Conservation (phyloP, 2,329 filamentous ascomycete species). For the Malbranchea cinnamomea region DNA sequence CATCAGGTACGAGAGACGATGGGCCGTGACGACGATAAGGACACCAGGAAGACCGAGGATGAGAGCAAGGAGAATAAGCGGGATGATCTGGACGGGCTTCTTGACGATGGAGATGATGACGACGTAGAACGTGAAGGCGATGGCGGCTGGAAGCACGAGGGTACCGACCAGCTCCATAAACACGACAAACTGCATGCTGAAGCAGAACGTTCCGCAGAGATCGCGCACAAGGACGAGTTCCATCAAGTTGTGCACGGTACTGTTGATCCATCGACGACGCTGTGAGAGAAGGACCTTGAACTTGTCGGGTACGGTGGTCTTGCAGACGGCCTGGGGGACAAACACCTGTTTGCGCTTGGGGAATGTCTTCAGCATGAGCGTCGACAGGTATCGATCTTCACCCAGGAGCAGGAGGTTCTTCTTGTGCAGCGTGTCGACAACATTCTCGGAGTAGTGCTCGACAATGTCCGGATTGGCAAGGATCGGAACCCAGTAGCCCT, state of each 20-base stretch:
- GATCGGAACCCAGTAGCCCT: conserved; percentile 99
- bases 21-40: conserved; percentile 83
- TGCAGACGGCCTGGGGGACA: conserved; percentile 95
- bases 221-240: conserved; percentile 90
- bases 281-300: conserved; percentile 91
- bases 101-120: conserved; percentile 74
- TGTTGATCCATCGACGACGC: conserved; percentile 97
- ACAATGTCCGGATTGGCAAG: conserved; percentile 96
- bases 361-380: conserved; percentile 96
- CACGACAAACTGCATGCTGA: conserved; percentile 98
- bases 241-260: conserved; percentile 96
- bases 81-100: conserved; percentile 68
- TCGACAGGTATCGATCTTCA: conserved; percentile 90
- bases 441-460: conserved; percentile 98
- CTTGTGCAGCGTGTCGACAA: conserved; percentile 95
- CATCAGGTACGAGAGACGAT: conserved; percentile 76
- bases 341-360: conserved; percentile 98
- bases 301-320: conserved; percentile 85
- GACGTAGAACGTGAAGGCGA: conserved; percentile 93
- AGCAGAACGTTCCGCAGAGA: conserved; percentile 96
- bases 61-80: conserved; percentile 71
- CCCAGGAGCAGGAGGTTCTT: conserved; percentile 87
- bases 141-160: conserved; percentile 85
- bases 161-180: conserved; percentile 93
- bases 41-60: conserved; percentile 89